Evolutionary conservation across 768 basidiomycete species (phyloP).

Genomic region (Auriscalpium microsporum): DNA sequence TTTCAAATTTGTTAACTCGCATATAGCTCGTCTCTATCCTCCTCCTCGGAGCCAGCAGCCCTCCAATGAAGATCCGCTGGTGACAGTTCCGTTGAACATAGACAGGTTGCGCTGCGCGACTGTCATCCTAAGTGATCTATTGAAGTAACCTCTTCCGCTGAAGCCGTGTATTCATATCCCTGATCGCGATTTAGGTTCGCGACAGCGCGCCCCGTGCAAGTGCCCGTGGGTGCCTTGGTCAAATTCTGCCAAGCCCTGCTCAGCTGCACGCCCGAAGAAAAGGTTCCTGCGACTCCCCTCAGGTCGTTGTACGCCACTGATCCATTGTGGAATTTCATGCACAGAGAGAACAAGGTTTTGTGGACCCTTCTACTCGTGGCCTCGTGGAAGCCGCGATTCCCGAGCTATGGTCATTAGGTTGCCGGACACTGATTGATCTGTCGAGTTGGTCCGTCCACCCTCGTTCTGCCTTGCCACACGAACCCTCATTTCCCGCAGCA

Average conservation of each 20-base stretch:
- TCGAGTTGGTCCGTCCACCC: conserved; percentile 36
- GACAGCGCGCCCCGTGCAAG: conserved; percentile 50
- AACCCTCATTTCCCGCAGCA: conserved; percentile 28
- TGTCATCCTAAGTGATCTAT: conserved; percentile 41
- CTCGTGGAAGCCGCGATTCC: conserved; percentile 50
- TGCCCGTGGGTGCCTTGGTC: conserved; percentile 60
- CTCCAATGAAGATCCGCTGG: conserved; percentile 37
- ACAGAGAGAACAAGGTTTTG: conserved; percentile 36
- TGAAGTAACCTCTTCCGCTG: conserved; percentile 34
- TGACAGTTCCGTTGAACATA: conserved; percentile 45
- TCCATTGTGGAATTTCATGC: conserved; percentile 4
- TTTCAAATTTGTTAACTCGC: neutral
- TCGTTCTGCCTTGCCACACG: neutral
- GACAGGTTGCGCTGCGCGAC: conserved; percentile 53
- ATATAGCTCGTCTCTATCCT: conserved; percentile 10
- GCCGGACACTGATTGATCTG: conserved; percentile 41
- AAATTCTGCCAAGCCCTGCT: conserved; percentile 43
- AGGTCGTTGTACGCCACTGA: neutral
- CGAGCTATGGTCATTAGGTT: conserved; percentile 44
- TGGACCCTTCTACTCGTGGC: conserved; percentile 41
- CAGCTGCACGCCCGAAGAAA: conserved; percentile 38
- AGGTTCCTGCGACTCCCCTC: conserved; percentile 22
- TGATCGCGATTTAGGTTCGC: conserved; percentile 32
- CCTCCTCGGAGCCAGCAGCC: conserved; percentile 12
- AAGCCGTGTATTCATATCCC: too few relatives aligned